These are phyloP conservation scores for Allomyces javanicus DNA, from an alignment of 192 early-diverging fungal species.

Conservation along the genomic window DNA sequence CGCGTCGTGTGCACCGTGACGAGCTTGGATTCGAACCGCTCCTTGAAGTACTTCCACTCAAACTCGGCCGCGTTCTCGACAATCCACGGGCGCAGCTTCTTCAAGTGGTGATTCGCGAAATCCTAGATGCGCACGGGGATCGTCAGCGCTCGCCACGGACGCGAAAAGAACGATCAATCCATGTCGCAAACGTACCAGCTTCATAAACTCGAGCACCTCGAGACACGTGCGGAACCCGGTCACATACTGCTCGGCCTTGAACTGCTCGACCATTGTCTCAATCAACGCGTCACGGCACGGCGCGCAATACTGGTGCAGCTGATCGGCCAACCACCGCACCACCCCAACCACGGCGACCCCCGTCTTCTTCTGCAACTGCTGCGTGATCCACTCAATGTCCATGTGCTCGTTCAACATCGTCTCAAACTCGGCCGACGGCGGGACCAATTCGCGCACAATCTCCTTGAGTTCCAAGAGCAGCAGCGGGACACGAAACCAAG, in stretches of 20 bases:
- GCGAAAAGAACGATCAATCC: too few relatives aligned
- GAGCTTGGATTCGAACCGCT: not conserved
- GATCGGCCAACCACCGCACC: slow-evolving; percentile 34
- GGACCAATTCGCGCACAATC: slow-evolving; percentile 37
- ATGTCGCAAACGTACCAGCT: slow-evolving; percentile 15
- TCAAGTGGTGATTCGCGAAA: slow-evolving; percentile 44
- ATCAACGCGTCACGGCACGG: slow-evolving; percentile 42
- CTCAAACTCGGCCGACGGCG: slow-evolving; percentile 17
- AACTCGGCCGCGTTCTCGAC: slow-evolving; percentile 41
- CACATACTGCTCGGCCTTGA: slow-evolving; percentile 34
- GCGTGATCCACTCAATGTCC: slow-evolving; percentile 31
- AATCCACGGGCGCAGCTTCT: slow-evolving; percentile 44
- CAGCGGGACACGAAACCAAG: slow-evolving; percentile 30
- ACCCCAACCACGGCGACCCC: slow-evolving; percentile 36
- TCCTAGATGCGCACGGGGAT: slow-evolving; percentile 11
- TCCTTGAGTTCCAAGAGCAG: slow-evolving; percentile 55
- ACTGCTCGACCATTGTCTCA: slow-evolving; percentile 33
- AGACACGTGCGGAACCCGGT: slow-evolving; percentile 50
- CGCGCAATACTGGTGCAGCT: slow-evolving; percentile 47
- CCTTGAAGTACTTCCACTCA: slow-evolving; percentile 44
- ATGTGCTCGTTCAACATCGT: slow-evolving; percentile 19
- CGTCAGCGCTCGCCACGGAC: too few relatives aligned
- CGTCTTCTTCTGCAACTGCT: slow-evolving; percentile 40
- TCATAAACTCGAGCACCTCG: slow-evolving; percentile 51
- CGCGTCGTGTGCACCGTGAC: not conserved